Base-by-base conservation (phyloP, 2,329 filamentous ascomycete species). In the Penicillium glabrum region DNA sequence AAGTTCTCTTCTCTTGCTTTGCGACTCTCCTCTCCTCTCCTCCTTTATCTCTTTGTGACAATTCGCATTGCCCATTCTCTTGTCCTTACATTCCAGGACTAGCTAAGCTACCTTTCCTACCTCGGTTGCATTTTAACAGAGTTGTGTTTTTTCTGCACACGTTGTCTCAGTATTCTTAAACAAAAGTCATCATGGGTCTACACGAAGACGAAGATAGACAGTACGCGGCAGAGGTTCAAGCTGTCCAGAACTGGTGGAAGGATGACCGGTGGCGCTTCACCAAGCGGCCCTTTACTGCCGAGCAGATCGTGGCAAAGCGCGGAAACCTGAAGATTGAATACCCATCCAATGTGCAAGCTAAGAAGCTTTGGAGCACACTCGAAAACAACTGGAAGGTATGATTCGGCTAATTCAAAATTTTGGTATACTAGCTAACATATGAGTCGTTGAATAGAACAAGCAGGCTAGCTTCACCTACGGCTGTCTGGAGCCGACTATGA, bases 401-500 rank as follows among this genome's bases (percentile, higher is more conserved):
- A 5, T 13, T 14, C 13, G 6, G 9, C 11, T 16, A 8, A 16
- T 45, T 16, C 21, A 21, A 21, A n/a, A 47, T 3, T 7, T 24
- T 47, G 51, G 6, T 16, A 24, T 39, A 27, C 19, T 23, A 27
- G 41, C 41, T 46, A 29, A 26, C 27, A 31, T n/a, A 37, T 44
- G 24, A 31, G 21, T n/a, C n/a, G 27, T 7, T 19, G 7, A 51
- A 57, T 66, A 96, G 90, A 89, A 84, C 71, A 86, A 86, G 69
- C 89, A 95, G 71, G 90, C 90, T 47, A 96, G 91, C 78, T 96
- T 89, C 80, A 99, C 95, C 56, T 99, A 97, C 73, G 95, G 95
- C 70, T 98, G 95, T 79, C 83, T 99, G 63, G 95, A 99, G 73
- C 95, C 95, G 11, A 96, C 96, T 55, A 97, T 97, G 90, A 85